Conservation (phyloP, 495 filamentous ascomycete species). For the Aspergillus nidulans region DNA sequence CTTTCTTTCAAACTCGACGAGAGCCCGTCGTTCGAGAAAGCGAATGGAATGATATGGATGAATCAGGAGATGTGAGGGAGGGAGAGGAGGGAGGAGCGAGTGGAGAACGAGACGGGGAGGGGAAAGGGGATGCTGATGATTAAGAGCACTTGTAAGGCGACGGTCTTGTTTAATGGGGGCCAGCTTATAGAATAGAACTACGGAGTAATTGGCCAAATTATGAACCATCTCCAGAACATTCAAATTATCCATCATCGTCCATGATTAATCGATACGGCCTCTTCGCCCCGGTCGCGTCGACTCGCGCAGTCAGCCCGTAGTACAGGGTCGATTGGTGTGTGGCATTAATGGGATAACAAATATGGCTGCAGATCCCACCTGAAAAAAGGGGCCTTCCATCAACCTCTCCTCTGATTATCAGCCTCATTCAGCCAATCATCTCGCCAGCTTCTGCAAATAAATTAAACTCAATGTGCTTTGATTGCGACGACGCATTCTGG, state of each 20-base stretch:
- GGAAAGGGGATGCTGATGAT: not conserved
- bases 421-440: not conserved
- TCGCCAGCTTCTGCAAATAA: not conserved
- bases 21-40: not conserved
- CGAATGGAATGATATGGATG: not conserved
- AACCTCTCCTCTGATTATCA: not conserved
- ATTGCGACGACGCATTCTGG: not conserved
- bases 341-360: not conserved
- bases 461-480: not conserved
- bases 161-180: not conserved
- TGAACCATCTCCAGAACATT: not conserved
- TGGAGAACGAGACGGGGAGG: not conserved
- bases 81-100: not conserved
- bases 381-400: constrained; percentile 11
- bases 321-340: not conserved
- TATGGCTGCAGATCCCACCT: not conserved
- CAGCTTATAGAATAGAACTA: not conserved
- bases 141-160: not conserved
- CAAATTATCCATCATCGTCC: not conserved
- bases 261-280: not conserved
- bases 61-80: not conserved
- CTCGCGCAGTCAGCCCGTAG: too few relatives aligned
- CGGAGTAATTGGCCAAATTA: not conserved
- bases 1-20: not conserved
- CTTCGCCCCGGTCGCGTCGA: not conserved